Evolutionary conservation across 2,329 filamentous ascomycete species (phyloP).

Genomic region (Colletotrichum aenigma): DNA sequence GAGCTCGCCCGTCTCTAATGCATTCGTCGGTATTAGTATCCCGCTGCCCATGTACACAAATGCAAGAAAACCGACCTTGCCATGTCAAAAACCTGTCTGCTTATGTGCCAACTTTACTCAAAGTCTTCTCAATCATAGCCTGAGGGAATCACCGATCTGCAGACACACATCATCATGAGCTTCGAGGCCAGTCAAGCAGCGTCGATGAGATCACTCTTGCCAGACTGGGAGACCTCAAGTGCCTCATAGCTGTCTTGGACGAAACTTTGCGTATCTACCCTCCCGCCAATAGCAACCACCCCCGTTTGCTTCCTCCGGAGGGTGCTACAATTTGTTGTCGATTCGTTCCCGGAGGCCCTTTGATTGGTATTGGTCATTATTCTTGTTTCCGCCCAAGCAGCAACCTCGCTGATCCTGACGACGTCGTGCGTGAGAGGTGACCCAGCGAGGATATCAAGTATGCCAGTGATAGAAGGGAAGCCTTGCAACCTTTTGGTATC

Average conservation of each 20-base stretch:
- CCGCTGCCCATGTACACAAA: background rate
- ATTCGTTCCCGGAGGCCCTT: background rate
- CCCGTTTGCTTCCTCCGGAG: background rate
- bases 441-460: background rate
- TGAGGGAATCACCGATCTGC: background rate
- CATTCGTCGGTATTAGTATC: background rate
- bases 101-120: background rate
- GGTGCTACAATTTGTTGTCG: background rate
- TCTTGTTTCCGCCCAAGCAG: background rate
- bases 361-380: background rate
- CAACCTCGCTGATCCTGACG: background rate
- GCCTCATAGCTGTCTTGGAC: background rate
- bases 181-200: background rate
- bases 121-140: background rate
- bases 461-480: background rate
- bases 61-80: background rate
- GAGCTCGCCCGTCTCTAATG: no score
- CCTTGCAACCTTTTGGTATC: background rate
- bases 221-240: background rate
- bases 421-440: background rate
- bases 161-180: background rate
- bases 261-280: background rate
- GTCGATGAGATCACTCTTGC: background rate
- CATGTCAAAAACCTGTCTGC: background rate
- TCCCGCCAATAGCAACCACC: background rate